A percentile compares a stretch with the other conserved stretches of the same genome.
phyloP scores from a whole-genome alignment of 129 eudicot genomes.

The Smallanthus sonchifolius region DNA sequence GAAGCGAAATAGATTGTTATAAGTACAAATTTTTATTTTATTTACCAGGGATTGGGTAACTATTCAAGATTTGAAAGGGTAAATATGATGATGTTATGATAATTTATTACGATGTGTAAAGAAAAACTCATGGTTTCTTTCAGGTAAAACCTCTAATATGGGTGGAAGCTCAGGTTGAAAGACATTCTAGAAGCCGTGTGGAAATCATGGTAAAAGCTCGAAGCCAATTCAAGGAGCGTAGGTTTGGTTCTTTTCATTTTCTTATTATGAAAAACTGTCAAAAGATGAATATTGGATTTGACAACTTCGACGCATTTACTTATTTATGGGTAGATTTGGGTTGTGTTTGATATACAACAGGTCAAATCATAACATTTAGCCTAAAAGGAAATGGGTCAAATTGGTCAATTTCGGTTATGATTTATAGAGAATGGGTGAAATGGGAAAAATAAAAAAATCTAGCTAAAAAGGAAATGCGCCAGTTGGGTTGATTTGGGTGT shows the following conservation, averaged over 20 bases:
- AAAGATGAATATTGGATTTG: not conserved
- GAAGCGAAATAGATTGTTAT: not conserved
- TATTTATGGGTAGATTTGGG: not conserved
- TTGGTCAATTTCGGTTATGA: not conserved
- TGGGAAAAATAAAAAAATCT: not conserved
- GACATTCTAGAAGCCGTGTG: constrained; percentile 31
- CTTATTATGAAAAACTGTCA: not conserved
- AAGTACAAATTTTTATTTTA: not conserved
- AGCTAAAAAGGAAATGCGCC: not conserved
- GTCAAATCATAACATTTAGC: not conserved
- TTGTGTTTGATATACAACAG: not conserved
- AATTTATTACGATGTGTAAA: not conserved
- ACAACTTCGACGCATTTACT: not conserved
- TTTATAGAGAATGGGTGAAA: not conserved
- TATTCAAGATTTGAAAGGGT: not conserved
- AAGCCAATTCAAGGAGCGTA: constrained; percentile 32
- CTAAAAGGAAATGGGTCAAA: not conserved
- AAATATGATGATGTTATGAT: not conserved
- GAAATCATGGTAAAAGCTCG: constrained; percentile 30
- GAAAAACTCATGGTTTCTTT: not conserved
- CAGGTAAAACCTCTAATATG: constrained; percentile 97
- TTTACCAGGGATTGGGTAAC: not conserved
- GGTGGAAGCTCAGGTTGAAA: constrained; percentile 81
- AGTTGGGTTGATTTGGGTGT: not conserved
- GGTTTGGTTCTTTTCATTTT: constrained; percentile 5